Evolutionary conservation across 805 yeast genomes (phyloP).

Genomic region (Myxozyma melibiosi): DNA sequence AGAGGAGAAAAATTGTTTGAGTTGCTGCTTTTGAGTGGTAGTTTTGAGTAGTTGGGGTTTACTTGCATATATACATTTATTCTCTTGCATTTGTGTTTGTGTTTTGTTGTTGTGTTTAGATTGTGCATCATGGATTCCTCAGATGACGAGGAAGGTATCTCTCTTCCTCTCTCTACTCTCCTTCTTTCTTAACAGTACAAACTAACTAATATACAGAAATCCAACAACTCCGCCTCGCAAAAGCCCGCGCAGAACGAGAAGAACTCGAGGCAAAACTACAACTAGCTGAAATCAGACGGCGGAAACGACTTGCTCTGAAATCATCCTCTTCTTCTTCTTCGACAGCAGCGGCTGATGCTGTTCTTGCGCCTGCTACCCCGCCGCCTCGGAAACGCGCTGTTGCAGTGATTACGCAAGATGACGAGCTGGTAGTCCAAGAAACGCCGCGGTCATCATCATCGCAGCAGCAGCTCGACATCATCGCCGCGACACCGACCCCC

Average conservation of each 20-base stretch:
- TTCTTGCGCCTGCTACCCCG: background rate
- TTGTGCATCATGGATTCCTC: background rate
- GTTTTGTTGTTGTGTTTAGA: background rate
- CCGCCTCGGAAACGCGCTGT: background rate
- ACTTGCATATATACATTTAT: background rate
- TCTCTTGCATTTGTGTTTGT: background rate
- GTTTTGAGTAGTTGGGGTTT: background rate
- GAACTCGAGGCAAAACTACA: constrained; percentile 20
- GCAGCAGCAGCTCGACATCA: too few relatives aligned
- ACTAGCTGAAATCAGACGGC: constrained; percentile 1
- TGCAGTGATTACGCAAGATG: too few relatives aligned
- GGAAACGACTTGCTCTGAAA: background rate
- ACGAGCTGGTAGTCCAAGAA: background rate
- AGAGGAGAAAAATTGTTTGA: too few relatives aligned
- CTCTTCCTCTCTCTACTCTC: background rate
- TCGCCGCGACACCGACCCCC: background rate
- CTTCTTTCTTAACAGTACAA: background rate
- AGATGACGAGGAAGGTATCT: constrained; percentile 7
- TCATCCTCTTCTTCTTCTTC: background rate
- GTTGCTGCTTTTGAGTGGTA: background rate
- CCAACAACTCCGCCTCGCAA: constrained; percentile 9
- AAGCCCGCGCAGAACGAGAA: constrained; percentile 15
- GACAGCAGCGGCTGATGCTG: background rate
- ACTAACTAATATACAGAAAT: background rate
- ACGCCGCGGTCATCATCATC: too few relatives aligned